Base-by-base conservation (phyloP, 148 eudicot species). In the Camellia lanceoleosa region DNA sequence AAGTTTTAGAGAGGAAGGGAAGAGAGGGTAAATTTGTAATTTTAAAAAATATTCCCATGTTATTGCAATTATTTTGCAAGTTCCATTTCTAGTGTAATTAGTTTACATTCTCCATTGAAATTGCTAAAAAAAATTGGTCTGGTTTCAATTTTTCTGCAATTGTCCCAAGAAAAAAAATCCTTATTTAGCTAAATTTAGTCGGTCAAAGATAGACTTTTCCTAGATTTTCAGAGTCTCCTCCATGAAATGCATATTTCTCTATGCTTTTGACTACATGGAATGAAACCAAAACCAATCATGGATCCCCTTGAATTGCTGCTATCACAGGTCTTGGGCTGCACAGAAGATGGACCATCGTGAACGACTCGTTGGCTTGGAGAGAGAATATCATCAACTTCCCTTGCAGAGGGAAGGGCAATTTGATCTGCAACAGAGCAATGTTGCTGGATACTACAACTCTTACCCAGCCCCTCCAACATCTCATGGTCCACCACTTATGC, bases 331-430 rank as follows among this genome's bases (percentile, higher is more conserved):
- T 49, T 20, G 60, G 44, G 58, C 73, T 55, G 44, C 47, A 14
- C 79, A 64, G 20, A 74, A 78, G 60, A 56, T 68, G 70, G 62
- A 49, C 14, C 80, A 16, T 60, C 76, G 47, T 79, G 68, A 77
- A 15, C 65, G 15, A 52, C 20, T 16, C 18, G 14, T 64, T 60
- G 76, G 69, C 14, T 42, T 55, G 12, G 85, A 83, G 47, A 60
- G 60, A 11, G 7, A 58, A 19, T 56, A 68, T 65, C 66, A 16
- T 65, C 74, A 44, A 59, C 60, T 47, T 15, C 41, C 80, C 16
- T 71, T 55, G 55, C 66, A 30, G 77, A 78, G 66, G 68, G 80
- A 62, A 55, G 60, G 43, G 30, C 38, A 52, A 59, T 38, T 44
- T 18, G 46, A 44, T 49, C 74, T 47, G 12, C 61, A 55, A 2